phyloP scores from a whole-genome alignment of 2,329 filamentous ascomycete species.

The Colletotrichum shisoi region DNA sequence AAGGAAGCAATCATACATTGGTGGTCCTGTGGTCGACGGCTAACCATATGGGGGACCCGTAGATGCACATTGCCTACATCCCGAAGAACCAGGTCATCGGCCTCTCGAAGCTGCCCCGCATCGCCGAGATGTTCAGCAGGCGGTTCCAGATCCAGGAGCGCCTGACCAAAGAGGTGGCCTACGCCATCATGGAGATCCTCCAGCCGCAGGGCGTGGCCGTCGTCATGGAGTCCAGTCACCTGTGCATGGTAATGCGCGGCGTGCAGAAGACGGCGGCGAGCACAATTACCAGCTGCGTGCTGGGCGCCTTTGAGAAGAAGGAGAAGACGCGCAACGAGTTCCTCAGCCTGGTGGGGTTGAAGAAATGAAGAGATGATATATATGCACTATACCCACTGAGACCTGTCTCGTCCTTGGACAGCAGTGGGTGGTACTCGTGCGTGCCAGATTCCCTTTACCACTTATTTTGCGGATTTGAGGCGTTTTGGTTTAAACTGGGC shows the following conservation, averaged over 20 bases:
- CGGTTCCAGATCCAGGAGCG: slow-evolving; percentile 95
- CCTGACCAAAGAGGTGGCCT: slow-evolving; percentile 92
- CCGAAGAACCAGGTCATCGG: slow-evolving; percentile 90
- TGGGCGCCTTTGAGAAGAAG: slow-evolving; percentile 92
- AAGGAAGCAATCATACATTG: too few relatives aligned
- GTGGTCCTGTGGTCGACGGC: neutral
- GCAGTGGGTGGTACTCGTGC: neutral
- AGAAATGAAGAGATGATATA: slow-evolving; percentile 46
- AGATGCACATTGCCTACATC: slow-evolving; percentile 99
- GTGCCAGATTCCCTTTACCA: slow-evolving; percentile 31
- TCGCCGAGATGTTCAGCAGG: slow-evolving; percentile 96
- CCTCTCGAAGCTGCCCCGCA: slow-evolving; percentile 91
- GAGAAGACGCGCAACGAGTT: slow-evolving; percentile 97
- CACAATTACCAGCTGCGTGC: slow-evolving; percentile 95
- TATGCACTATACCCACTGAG: slow-evolving; percentile 2
- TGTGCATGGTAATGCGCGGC: slow-evolving; percentile 99
- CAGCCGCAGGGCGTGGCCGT: slow-evolving; percentile 95
- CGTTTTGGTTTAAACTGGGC: slow-evolving; percentile 28
- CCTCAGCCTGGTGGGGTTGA: slow-evolving; percentile 76
- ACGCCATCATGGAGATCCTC: slow-evolving; percentile 90
- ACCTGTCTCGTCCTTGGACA: neutral
- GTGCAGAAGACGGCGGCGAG: slow-evolving; percentile 87
- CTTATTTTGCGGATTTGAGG: neutral
- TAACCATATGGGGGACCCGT: slow-evolving; percentile 11
- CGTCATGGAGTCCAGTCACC: slow-evolving; percentile 94